Percentiles rank a stretch among this genome's conserved stretches.
Conservation (phyloP, 176 grass and related monocot genomes). For the Leersia perrieri region DNA sequence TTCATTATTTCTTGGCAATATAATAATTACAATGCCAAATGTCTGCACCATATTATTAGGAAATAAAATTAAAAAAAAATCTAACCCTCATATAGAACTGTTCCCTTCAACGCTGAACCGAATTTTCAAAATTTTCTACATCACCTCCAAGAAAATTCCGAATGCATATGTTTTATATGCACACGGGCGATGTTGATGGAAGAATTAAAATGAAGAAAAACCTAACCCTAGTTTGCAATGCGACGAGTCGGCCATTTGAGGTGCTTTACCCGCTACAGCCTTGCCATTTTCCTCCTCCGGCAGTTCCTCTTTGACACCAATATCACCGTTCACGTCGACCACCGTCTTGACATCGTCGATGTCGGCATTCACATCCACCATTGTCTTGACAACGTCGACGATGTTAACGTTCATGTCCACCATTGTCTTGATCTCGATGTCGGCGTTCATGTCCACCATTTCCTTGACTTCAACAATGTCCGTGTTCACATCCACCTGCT, state of each 20-base stretch:
- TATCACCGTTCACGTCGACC: constrained; percentile 6
- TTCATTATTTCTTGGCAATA: not conserved
- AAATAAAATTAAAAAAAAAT: not conserved
- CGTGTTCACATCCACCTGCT: constrained; percentile 1
- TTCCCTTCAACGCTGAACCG: not conserved
- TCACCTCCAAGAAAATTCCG: not conserved
- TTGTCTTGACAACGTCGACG: not conserved
- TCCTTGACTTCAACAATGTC: constrained; percentile 4
- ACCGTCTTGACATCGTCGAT: not conserved
- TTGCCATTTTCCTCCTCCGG: constrained; percentile 5
- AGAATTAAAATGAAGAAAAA: constrained; percentile 35
- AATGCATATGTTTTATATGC: not conserved
- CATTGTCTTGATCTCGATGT: not conserved
- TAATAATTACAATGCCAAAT: not conserved
- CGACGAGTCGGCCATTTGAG: constrained; percentile 32
- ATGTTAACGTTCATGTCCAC: constrained; percentile 11
- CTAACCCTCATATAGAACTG: not conserved
- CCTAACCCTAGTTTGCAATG: constrained; percentile 54
- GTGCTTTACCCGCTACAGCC: not conserved
- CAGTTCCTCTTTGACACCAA: constrained; percentile 11
- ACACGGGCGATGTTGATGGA: not conserved
- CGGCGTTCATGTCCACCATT: constrained; percentile 17
- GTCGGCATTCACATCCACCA: constrained; percentile 10
- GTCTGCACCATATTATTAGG: not conserved
- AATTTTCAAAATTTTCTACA: not conserved